A percentile compares a stretch with the other conserved stretches of the same genome.
Evolutionary conservation across 2,329 filamentous ascomycete genomes (phyloP).

Genomic region (Apiospora saccharicola): DNA sequence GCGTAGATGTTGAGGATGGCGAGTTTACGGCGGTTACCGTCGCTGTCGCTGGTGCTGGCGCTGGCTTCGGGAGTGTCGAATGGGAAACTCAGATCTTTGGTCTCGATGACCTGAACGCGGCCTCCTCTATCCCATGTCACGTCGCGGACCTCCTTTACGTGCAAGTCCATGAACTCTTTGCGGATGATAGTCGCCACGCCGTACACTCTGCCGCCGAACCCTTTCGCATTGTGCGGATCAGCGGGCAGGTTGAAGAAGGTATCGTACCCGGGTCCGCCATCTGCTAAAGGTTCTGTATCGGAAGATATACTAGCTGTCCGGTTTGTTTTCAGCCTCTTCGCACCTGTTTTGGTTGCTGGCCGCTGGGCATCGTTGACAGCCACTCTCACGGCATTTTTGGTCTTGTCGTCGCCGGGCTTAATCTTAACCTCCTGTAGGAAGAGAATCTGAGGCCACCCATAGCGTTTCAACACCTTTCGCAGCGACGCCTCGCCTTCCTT

Average conservation of each 20-base stretch:
- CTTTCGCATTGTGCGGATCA: constrained; percentile 57
- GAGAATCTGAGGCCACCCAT: constrained; percentile 28
- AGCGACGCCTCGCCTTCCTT: constrained; percentile 27
- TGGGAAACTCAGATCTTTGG: constrained; percentile 27
- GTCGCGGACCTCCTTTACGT: constrained; percentile 43
- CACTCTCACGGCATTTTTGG: constrained; percentile 23
- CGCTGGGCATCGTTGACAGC: background rate
- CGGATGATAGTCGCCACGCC: constrained; percentile 59
- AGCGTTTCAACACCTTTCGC: constrained; percentile 21
- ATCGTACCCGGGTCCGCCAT: constrained; percentile 48
- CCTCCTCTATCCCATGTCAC: constrained; percentile 61
- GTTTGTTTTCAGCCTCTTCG: background rate
- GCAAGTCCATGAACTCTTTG: constrained; percentile 46
- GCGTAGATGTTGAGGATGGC: constrained; percentile 61
- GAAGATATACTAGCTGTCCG: background rate
- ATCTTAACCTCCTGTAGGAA: constrained; percentile 32
- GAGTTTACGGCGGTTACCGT: constrained; percentile 37
- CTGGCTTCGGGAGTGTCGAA: background rate
- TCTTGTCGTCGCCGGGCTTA: constrained; percentile 25
- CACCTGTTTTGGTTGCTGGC: accelerated
- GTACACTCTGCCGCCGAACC: constrained; percentile 58
- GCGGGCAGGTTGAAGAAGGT: constrained; percentile 55
- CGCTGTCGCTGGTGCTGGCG: background rate
- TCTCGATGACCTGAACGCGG: constrained; percentile 55
- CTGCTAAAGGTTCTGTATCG: background rate